Evolutionary conservation across 2,329 filamentous ascomycete species (phyloP).

Genomic region (Akanthomyces muscarius): DNA sequence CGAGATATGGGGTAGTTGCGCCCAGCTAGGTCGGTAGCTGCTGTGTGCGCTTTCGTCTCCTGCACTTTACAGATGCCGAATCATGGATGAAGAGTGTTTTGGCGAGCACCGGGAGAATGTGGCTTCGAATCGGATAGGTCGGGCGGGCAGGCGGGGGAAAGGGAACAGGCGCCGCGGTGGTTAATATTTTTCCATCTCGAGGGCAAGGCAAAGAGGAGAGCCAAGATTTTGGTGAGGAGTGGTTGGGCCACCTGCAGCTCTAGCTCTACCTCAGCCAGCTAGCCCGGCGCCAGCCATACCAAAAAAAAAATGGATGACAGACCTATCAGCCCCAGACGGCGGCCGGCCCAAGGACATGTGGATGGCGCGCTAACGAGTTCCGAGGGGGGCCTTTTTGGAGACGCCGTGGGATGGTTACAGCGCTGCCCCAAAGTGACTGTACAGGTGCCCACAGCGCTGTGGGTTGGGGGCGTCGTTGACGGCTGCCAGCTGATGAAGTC

Average conservation of each 20-base stretch:
- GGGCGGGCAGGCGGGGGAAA: neutral
- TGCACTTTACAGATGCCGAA: neutral
- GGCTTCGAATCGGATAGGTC: neutral
- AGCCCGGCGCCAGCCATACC: neutral
- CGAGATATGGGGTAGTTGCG: too few relatives aligned
- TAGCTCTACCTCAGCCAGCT: neutral
- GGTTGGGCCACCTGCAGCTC: conserved; percentile 12
- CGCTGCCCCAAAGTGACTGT: too few relatives aligned
- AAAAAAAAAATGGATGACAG: neutral
- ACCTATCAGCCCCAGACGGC: too few relatives aligned
- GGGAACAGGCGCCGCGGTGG: neutral
- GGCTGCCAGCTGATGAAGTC: neutral
- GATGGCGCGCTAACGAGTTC: too few relatives aligned
- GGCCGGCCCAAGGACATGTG: too few relatives aligned
- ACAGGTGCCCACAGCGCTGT: neutral
- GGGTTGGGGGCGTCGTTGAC: neutral
- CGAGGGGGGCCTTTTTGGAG: neutral
- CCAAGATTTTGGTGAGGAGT: conserved; percentile 12
- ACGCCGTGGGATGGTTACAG: neutral
- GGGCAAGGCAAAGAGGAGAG: neutral
- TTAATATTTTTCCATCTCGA: neutral
- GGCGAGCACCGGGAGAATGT: neutral
- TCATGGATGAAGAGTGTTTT: neutral
- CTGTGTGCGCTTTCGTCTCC: too few relatives aligned
- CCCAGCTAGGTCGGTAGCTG: too few relatives aligned